phyloP scores from a whole-genome alignment of 441 rosid genomes.

The Metrosideros polymorpha region DNA sequence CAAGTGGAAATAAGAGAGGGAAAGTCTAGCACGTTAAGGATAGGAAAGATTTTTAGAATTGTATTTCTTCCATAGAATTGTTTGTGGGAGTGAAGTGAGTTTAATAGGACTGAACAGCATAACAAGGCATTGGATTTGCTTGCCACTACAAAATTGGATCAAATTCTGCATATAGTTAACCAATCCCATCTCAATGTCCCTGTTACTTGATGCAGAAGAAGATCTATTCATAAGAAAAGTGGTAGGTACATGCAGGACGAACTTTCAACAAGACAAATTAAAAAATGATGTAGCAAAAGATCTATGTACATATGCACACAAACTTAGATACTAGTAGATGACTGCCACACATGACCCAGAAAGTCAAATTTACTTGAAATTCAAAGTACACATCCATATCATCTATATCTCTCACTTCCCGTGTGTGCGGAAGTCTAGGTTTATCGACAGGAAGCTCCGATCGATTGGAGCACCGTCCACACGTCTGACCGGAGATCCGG shows the following conservation, averaged over 20 bases:
- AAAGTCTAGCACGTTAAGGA: no score
- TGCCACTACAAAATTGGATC: background rate
- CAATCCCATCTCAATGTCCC: background rate
- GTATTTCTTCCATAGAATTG: no score
- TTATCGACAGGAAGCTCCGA: slow-evolving; percentile 61
- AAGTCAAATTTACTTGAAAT: background rate
- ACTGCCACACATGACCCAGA: background rate
- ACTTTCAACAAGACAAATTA: background rate
- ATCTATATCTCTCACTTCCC: background rate
- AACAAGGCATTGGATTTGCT: background rate
- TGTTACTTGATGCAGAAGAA: background rate
- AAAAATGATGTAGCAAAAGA: background rate
- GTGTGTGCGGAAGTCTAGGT: background rate
- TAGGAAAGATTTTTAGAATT: no score
- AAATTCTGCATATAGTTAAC: background rate
- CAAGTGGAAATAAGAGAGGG: no score
- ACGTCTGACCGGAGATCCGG: slow-evolving; percentile 77
- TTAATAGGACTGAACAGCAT: background rate
- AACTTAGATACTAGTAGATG: background rate
- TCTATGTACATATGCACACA: background rate
- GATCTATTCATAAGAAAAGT: background rate
- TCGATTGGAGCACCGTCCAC: slow-evolving; percentile 82
- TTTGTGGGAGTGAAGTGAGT: no score
- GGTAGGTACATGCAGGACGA: background rate
- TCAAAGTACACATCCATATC: background rate